Percentiles rank a stretch among this genome's conserved stretches.
These are phyloP conservation scores for Botrytis medusae DNA, from an alignment of 2,329 filamentous ascomycete species.

Conservation along the genomic window DNA sequence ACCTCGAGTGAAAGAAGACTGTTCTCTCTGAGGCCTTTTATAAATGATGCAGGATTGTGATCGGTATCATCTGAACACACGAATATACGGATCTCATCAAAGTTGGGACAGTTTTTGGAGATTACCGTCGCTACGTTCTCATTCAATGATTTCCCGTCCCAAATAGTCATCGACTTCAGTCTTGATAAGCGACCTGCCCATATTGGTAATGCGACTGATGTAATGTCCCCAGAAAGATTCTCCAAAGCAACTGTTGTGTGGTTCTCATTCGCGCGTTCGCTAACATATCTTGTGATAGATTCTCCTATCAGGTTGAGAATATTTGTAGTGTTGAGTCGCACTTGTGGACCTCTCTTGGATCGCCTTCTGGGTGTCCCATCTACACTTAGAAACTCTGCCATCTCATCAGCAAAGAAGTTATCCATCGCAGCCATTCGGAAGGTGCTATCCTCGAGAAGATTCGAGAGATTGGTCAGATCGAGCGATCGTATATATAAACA, in stretches of 20 bases:
- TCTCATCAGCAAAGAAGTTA: constrained; percentile 45
- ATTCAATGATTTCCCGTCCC: constrained; percentile 59
- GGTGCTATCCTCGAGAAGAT: constrained; percentile 56
- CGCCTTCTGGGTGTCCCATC: constrained; percentile 37
- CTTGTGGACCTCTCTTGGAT: constrained; percentile 31
- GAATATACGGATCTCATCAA: constrained; percentile 60
- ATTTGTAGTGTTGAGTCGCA: constrained; percentile 40
- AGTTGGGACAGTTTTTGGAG: constrained; percentile 57
- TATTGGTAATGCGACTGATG: constrained; percentile 51
- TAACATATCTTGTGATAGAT: constrained; percentile 54
- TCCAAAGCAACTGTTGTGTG: constrained; percentile 54
- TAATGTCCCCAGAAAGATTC: constrained; percentile 55
- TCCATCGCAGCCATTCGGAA: constrained; percentile 36
- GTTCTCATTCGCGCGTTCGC: constrained; percentile 42
- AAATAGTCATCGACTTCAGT: constrained; percentile 59
- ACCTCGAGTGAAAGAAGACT: constrained; percentile 59
- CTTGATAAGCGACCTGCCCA: constrained; percentile 61
- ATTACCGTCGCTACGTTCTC: constrained; percentile 55
- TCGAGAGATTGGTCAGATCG: constrained; percentile 60
- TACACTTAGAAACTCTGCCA: constrained; percentile 40
- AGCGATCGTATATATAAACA: constrained; percentile 65
- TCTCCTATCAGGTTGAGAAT: constrained; percentile 53
- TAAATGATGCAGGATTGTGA: constrained; percentile 56
- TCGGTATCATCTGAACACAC: constrained; percentile 46
- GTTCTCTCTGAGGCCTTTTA: constrained; percentile 55